Evolutionary conservation across 1,139 yeast genomes (phyloP).

Genomic region (Starmera stellimalicola): DNA sequence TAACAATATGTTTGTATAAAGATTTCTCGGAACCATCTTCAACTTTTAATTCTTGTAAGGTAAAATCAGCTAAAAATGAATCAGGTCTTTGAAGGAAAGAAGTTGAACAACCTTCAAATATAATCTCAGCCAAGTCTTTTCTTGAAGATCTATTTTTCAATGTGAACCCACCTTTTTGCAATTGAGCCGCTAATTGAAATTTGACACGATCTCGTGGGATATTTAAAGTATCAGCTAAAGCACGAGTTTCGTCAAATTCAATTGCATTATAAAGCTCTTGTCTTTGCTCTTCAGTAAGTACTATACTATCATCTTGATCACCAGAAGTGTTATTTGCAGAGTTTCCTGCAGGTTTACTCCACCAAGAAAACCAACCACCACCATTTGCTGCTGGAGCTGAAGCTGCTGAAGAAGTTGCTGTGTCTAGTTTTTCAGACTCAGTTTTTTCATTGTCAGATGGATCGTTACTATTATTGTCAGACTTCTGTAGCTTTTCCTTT

Average conservation of each 20-base stretch:
- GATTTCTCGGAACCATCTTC: constrained; percentile 78
- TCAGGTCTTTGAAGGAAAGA: constrained; percentile 72
- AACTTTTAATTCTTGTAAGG: constrained; percentile 71
- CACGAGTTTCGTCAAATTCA: constrained; percentile 72
- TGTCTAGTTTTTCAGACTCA: neutral
- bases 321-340: constrained; percentile 11
- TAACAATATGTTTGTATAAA: constrained; percentile 77
- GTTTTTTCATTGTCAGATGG: neutral
- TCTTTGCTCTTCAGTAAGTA: constrained; percentile 57
- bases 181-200: constrained; percentile 54
- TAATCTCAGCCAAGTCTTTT: constrained; percentile 58
- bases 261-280: constrained; percentile 89
- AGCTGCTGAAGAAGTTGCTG: constrained; percentile 15
- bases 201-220: constrained; percentile 68
- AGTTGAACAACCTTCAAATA: constrained; percentile 76
- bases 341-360: constrained; percentile 26
- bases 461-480: constrained; percentile 10
- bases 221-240: constrained; percentile 43
- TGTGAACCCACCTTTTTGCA: constrained; percentile 70
- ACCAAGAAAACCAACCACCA: constrained; percentile 55
- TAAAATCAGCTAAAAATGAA: constrained; percentile 63
- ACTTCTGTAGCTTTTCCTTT: constrained; percentile 36
- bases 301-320: constrained; percentile 22
- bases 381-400: too few species aligned
- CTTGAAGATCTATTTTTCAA: constrained; percentile 33